Conservation (phyloP, 2,329 filamentous ascomycete species). For the Hymenotorrendiella dingleyae region DNA sequence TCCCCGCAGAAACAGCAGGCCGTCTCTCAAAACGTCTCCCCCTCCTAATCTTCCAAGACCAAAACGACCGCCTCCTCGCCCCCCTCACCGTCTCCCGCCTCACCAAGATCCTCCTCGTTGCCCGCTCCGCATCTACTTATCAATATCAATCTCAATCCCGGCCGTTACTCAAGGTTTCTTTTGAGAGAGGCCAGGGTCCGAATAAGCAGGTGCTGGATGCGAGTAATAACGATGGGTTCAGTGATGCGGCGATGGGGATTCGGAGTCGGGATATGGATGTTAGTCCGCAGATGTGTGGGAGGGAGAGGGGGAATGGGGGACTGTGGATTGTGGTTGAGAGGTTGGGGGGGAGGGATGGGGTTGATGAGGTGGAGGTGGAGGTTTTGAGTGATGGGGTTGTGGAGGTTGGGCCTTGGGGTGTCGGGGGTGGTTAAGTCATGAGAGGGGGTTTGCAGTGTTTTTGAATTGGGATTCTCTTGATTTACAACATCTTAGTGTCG, state of each 20-base stretch:
- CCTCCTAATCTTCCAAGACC: conserved; percentile 43
- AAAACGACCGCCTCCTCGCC: conserved; percentile 42
- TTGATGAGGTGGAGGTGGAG: conserved; percentile 48
- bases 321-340: conserved; percentile 80
- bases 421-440: conserved; percentile 9
- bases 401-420: conserved; percentile 30
- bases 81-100: conserved; percentile 23
- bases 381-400: conserved; percentile 36
- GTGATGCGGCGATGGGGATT: conserved; percentile 59
- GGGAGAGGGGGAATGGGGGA: conserved; percentile 43
- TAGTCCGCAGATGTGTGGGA: conserved; percentile 51
- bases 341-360: conserved; percentile 45
- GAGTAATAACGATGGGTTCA: conserved; percentile 69
- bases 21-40: conserved; percentile 56
- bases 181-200: conserved; percentile 69
- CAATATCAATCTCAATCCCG: conserved; percentile 14
- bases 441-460: too few relatives aligned
- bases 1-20: conserved; percentile 72
- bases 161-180: conserved; percentile 58
- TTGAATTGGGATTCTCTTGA: too few relatives aligned
- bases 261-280: conserved; percentile 71
- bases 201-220: conserved; percentile 58
- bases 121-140: conserved; percentile 22
- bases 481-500: too few relatives aligned
- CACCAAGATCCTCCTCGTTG: conserved; percentile 21